These are phyloP conservation scores for Neocallimastix lanati DNA, from an alignment of 192 early-diverging fungal species.

Conservation along the genomic window DNA sequence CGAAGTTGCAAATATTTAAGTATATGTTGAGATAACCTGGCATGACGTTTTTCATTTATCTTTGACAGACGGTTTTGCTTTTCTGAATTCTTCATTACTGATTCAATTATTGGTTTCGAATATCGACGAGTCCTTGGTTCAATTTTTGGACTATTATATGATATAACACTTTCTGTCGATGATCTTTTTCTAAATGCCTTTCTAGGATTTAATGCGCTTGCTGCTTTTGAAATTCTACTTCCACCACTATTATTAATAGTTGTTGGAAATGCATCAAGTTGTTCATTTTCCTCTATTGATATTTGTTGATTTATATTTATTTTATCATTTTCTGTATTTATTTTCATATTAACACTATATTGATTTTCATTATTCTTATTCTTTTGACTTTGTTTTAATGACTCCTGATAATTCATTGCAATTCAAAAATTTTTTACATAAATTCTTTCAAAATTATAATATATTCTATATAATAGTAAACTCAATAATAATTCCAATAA, in stretches of 20 bases:
- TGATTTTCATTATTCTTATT: neutral
- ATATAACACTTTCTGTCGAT: neutral
- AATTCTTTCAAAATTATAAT: too few relatives aligned
- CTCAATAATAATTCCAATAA: too few relatives aligned
- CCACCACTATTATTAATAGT: neutral
- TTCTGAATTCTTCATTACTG: neutral
- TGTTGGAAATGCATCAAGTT: neutral
- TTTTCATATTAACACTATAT: neutral
- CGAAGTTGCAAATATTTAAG: neutral
- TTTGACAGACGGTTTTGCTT: neutral
- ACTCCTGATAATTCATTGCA: too few relatives aligned
- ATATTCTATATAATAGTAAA: too few relatives aligned
- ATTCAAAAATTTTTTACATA: too few relatives aligned
- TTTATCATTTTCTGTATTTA: neutral
- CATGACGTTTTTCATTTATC: neutral
- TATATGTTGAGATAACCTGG: neutral
- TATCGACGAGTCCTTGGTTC: neutral
- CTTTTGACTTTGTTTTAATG: too few relatives aligned
- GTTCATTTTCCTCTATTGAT: neutral
- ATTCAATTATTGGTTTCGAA: neutral
- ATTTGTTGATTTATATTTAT: neutral
- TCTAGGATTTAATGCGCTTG: neutral
- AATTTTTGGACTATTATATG: neutral
- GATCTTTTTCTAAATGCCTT: neutral
- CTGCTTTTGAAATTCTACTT: neutral